Conservation (phyloP, 306 rosid species). For the Cucurbita ficifolia region DNA sequence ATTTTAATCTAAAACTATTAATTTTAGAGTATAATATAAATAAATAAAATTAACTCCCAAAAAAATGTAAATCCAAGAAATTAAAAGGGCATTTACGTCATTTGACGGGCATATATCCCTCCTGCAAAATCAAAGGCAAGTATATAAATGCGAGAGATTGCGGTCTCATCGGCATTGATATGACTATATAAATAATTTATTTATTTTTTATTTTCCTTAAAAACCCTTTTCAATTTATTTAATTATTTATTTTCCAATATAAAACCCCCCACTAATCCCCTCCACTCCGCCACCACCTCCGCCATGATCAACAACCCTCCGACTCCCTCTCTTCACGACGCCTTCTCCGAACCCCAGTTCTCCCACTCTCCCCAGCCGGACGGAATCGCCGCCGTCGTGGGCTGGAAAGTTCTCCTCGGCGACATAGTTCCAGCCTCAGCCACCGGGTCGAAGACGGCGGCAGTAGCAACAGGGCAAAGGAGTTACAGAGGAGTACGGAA, state of each 20-base stretch:
- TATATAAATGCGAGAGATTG: constrained; percentile 22
- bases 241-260: not conserved
- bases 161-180: constrained; percentile 44
- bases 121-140: constrained; percentile 8
- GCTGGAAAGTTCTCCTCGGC: constrained; percentile 53
- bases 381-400: constrained; percentile 80
- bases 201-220: too few species aligned
- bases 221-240: not conserved
- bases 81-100: constrained; percentile 6
- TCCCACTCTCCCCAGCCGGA: constrained; percentile 25
- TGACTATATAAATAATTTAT: constrained; percentile 13
- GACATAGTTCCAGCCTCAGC: not conserved
- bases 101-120: not conserved
- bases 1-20: too few species aligned
- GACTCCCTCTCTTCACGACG: not conserved
- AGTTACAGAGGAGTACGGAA: constrained; percentile 78
- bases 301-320: not conserved
- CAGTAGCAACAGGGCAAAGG: constrained; percentile 11
- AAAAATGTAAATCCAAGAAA: not conserved
- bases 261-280: not conserved
- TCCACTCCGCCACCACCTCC: not conserved
- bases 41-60: too few species aligned
- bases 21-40: too few species aligned
- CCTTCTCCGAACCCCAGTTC: constrained; percentile 8
- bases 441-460: not conserved